These are phyloP conservation scores for Pseudotsuga menziesii DNA, from an alignment of 75 land plant species.

Conservation along the genomic window DNA sequence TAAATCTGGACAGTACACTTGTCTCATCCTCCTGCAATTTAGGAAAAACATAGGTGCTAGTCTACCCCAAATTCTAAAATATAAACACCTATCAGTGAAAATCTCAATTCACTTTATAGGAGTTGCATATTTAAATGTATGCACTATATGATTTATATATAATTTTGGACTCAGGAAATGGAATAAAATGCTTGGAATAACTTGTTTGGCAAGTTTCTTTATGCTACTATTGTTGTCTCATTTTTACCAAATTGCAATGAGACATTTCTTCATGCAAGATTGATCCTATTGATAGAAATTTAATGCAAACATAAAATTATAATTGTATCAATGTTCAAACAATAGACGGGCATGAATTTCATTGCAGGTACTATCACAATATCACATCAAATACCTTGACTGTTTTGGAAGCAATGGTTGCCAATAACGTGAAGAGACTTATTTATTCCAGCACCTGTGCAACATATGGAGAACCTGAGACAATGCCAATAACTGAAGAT, in stretches of 20 bases:
- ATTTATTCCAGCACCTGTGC: constrained; percentile 49
- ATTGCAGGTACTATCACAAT: constrained; percentile 43
- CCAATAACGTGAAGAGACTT: constrained; percentile 24
- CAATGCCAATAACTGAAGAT: constrained; percentile 38
- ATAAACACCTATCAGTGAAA: neutral
- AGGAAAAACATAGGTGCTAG: too few relatives aligned
- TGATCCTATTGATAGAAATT: neutral
- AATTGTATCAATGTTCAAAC: neutral
- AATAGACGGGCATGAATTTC: neutral
- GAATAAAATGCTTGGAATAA: neutral
- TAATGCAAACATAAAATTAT: neutral
- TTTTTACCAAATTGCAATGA: neutral
- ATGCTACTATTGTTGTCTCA: neutral
- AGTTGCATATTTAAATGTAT: neutral
- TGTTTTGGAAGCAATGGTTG: constrained; percentile 34
- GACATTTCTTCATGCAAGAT: neutral
- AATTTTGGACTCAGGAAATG: neutral
- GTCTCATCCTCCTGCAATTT: too few relatives aligned
- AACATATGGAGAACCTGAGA: constrained; percentile 40
- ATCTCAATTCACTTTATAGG: neutral
- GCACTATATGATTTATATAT: neutral
- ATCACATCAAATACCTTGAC: constrained; percentile 38
- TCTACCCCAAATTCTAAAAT: too few relatives aligned
- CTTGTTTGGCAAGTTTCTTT: neutral
- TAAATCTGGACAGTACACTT: too few relatives aligned